These are phyloP conservation scores for Xylaria arbuscula DNA, from an alignment of 2,329 filamentous ascomycete genomes.

Conservation along the genomic window DNA sequence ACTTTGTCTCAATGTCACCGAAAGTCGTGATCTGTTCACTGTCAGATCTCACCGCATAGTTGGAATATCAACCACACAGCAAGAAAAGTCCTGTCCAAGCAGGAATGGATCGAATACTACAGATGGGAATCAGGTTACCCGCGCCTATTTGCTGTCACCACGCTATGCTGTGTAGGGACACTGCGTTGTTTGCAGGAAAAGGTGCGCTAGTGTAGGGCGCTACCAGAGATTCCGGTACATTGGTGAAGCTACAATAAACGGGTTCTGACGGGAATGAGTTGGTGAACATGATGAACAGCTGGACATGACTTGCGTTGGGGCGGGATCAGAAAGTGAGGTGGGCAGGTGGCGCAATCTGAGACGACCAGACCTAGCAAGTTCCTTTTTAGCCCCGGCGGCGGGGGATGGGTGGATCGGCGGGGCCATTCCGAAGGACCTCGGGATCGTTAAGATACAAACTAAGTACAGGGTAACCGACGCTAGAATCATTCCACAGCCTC, in stretches of 20 bases:
- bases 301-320: slow-evolving; percentile 1
- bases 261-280: neutral
- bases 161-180: too few relatives aligned
- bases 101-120: neutral
- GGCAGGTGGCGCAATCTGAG: slow-evolving; percentile 32
- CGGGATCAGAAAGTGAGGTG: slow-evolving; percentile 9
- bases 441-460: neutral
- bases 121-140: neutral
- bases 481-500: neutral
- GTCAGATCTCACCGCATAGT: slow-evolving; percentile 1
- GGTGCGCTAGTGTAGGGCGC: slow-evolving; percentile 1
- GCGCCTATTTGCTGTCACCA: neutral
- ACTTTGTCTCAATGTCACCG: neutral
- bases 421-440: slow-evolving; percentile 2
- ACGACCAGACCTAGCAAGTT: slow-evolving; percentile 12
- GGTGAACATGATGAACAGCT: neutral
- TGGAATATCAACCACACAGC: neutral
- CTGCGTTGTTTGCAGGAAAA: neutral
- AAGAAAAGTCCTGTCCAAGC: neutral
- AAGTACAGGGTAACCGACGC: neutral
- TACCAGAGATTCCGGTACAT: slow-evolving; percentile 2
- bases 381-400: neutral
- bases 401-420: neutral
- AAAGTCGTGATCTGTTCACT: neutral
- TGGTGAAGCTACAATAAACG: neutral